Evolutionary conservation across 1,284 basidiomycete species (phyloP).

Genomic region (Puccinia triticina): DNA sequence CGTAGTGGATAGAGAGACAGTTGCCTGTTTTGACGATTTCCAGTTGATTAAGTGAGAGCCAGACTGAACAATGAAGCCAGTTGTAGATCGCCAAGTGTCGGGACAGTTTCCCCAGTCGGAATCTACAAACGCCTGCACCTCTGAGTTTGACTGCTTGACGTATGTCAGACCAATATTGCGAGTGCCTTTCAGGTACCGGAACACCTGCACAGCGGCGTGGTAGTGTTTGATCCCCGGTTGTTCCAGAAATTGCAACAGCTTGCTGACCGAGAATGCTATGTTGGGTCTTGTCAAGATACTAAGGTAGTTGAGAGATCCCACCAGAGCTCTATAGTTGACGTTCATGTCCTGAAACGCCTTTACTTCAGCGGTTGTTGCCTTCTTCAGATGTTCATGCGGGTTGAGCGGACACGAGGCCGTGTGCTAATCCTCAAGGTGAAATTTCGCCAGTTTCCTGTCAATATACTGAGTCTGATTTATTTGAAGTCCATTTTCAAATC

Average conservation of each 20-base stretch:
- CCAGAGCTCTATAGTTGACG: background rate
- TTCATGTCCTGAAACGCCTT: no score
- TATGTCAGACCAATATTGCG: no score
- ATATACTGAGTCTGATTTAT: no score
- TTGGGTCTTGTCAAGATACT: background rate
- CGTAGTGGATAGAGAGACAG: background rate
- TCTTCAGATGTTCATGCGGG: no score
- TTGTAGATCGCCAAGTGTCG: no score
- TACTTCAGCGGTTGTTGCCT: no score
- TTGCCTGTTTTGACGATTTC: background rate
- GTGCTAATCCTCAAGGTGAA: no score
- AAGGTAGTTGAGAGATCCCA: background rate
- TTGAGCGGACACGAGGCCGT: no score
- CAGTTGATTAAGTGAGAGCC: background rate
- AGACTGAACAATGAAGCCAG: background rate
- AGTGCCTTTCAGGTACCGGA: background rate
- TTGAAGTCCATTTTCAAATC: no score
- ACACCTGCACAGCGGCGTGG: background rate
- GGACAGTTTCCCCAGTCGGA: no score
- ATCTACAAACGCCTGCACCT: no score
- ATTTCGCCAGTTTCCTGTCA: no score
- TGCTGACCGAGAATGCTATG: background rate
- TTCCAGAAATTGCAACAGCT: background rate
- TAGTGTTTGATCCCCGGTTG: background rate
- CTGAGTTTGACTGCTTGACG: background rate